Evolutionary conservation across 139 green algal species (phyloP).

Genomic region (Tetraselmis striata): DNA sequence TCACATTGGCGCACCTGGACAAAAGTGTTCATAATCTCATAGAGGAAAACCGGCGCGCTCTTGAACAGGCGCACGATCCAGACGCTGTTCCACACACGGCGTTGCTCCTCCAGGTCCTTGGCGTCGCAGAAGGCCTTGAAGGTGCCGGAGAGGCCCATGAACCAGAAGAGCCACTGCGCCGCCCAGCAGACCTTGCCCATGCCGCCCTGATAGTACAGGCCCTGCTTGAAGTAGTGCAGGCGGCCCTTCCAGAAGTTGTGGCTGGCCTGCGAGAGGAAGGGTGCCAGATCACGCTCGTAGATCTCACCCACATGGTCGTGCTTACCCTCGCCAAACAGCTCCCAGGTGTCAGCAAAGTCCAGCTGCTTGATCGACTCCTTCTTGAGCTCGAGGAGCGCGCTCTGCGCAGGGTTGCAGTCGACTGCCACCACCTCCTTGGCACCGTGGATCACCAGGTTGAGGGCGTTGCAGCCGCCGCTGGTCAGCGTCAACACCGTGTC

Average conservation of each 20-base stretch:
- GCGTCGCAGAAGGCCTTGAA: slow-evolving; percentile 63
- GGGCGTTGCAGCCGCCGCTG: slow-evolving; percentile 91
- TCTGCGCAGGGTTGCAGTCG: slow-evolving; percentile 94
- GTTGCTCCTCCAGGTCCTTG: slow-evolving; percentile 68
- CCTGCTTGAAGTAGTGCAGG: slow-evolving; percentile 86
- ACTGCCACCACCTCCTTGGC: slow-evolving; percentile 82
- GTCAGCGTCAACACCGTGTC: slow-evolving; percentile 94
- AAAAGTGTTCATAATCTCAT: background rate
- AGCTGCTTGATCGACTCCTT: slow-evolving; percentile 71
- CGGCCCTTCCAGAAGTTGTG: slow-evolving; percentile 82
- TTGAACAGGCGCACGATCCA: slow-evolving; percentile 62
- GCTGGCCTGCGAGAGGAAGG: slow-evolving; percentile 79
- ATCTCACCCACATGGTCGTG: slow-evolving; percentile 74
- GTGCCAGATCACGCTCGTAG: slow-evolving; percentile 80
- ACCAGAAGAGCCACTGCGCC: slow-evolving; percentile 32
- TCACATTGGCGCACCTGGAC: background rate
- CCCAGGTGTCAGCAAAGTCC: slow-evolving; percentile 87
- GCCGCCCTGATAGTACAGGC: slow-evolving; percentile 93
- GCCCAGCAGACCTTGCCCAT: slow-evolving; percentile 50
- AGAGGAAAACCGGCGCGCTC: background rate
- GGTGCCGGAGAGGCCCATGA: slow-evolving; percentile 43
- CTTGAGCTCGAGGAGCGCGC: slow-evolving; percentile 93
- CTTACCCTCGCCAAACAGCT: slow-evolving; percentile 73
- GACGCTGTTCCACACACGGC: slow-evolving; percentile 60
- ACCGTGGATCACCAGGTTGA: slow-evolving; percentile 86